A percentile compares a stretch with the other conserved stretches of the same genome.
Conservation (phyloP, 2,329 filamentous ascomycete species). For the Kalmusia sp. region DNA sequence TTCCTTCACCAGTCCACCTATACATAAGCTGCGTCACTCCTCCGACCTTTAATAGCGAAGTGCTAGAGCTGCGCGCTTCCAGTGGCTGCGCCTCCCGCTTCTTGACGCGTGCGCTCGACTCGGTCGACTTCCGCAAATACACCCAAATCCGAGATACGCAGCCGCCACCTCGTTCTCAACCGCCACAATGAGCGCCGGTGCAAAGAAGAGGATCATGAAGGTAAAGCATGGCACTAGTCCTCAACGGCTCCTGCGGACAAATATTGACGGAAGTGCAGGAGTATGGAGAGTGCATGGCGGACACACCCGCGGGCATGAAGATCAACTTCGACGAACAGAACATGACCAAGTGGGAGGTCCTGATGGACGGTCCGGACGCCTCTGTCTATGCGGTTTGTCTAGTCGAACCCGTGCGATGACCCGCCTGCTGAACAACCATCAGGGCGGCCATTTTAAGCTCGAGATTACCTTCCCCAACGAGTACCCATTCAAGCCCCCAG, state of each 20-base stretch:
- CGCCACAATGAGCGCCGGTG: slow-evolving; percentile 44
- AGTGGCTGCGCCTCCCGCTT: background rate
- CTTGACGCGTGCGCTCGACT: background rate
- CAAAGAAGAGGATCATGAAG: slow-evolving; percentile 57
- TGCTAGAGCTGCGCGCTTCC: background rate
- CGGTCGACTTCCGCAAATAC: slow-evolving; percentile 33
- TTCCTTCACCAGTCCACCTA: too few species aligned
- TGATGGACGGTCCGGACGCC: slow-evolving; percentile 69
- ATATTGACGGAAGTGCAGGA: slow-evolving; percentile 33
- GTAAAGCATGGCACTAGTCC: slow-evolving; percentile 23
- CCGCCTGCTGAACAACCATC: slow-evolving; percentile 16
- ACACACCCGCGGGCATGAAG: slow-evolving; percentile 46
- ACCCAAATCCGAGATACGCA: slow-evolving; percentile 10
- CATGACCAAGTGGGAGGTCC: slow-evolving; percentile 72
- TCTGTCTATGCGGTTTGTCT: slow-evolving; percentile 69
- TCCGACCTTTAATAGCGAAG: background rate
- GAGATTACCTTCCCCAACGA: slow-evolving; percentile 75
- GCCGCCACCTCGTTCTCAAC: slow-evolving; percentile 5
- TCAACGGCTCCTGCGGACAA: background rate
- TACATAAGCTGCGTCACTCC: background rate
- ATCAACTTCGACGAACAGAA: slow-evolving; percentile 65
- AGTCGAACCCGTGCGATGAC: background rate
- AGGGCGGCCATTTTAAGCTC: slow-evolving; percentile 78
- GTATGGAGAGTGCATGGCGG: slow-evolving; percentile 45
- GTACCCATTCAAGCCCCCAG: slow-evolving; percentile 90